Evolutionary conservation across 2,329 filamentous ascomycete genomes (phyloP).

Genomic region (Ascochyta viciae-villosae): DNA sequence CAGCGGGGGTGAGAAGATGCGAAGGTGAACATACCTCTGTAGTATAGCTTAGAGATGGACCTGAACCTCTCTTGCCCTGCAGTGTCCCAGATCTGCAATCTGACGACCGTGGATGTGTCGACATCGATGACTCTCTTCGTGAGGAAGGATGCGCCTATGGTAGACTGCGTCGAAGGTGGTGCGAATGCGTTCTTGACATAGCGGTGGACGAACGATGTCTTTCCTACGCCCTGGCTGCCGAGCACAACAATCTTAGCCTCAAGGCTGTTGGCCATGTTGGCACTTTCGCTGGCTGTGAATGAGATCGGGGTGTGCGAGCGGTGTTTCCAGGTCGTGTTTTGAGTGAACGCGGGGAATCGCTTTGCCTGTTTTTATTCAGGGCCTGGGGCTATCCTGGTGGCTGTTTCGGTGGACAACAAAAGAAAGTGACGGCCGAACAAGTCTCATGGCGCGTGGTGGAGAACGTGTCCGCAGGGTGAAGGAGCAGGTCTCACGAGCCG

Average conservation of each 20-base stretch:
- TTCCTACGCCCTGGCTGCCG: conserved; percentile 79
- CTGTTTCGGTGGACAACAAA: conserved; percentile 21
- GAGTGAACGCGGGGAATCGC: not conserved
- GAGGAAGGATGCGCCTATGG: conserved; percentile 62
- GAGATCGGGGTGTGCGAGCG: not conserved
- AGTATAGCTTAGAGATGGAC: conserved; percentile 93
- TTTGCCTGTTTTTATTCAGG: conserved; percentile 7
- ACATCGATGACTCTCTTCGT: conserved; percentile 75
- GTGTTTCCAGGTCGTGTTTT: not conserved
- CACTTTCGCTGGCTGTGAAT: not conserved
- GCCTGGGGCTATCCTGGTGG: conserved; percentile 13
- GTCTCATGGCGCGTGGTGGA: conserved; percentile 40
- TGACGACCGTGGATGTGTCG: conserved; percentile 83
- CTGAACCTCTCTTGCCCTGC: conserved; percentile 95
- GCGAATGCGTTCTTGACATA: conserved; percentile 77
- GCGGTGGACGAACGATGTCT: conserved; percentile 78
- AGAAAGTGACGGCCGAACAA: conserved; percentile 31
- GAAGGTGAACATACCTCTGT: conserved; percentile 62
- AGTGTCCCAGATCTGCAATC: conserved; percentile 97
- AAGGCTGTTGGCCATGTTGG: conserved; percentile 60
- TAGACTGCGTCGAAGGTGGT: conserved; percentile 59
- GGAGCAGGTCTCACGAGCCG: conserved; percentile 21
- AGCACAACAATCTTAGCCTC: conserved; percentile 85
- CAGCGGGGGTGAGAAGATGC: not conserved
- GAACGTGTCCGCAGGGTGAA: conserved; percentile 14